Evolutionary conservation across 2,329 filamentous ascomycete species (phyloP).

Genomic region (Allantophomopsis lycopodina): DNA sequence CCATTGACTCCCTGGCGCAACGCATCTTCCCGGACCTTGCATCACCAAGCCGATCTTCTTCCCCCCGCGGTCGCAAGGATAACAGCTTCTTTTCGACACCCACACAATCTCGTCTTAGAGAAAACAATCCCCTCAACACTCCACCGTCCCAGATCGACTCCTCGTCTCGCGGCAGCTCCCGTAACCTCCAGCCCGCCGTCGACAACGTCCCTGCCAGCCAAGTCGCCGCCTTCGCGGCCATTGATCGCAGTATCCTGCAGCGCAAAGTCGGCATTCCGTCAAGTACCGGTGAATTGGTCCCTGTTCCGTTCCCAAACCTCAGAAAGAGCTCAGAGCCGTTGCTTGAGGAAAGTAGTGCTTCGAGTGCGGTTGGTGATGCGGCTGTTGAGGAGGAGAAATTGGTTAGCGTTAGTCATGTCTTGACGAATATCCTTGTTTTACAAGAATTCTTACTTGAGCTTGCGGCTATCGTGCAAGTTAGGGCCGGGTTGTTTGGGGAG

Average conservation of each 20-base stretch:
- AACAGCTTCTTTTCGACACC: too few species aligned
- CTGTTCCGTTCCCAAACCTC: constrained; percentile 29
- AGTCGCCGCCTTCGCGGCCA: constrained; percentile 44
- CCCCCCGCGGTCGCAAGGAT: constrained; percentile 11
- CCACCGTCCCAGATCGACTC: too few species aligned
- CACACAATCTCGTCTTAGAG: too few species aligned
- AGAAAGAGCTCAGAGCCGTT: constrained; percentile 19
- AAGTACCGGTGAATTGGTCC: constrained; percentile 20
- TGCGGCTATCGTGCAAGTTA: constrained; percentile 59
- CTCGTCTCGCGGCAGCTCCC: too few species aligned
- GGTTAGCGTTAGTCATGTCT: constrained; percentile 61
- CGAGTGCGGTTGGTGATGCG: constrained; percentile 6
- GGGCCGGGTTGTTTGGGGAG: constrained; percentile 65
- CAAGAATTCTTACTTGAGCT: constrained; percentile 73
- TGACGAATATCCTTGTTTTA: constrained; percentile 68
- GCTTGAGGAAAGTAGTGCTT: constrained; percentile 4
- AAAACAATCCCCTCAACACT: too few species aligned
- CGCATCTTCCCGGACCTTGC: constrained; percentile 40
- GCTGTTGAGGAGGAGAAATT: constrained; percentile 14
- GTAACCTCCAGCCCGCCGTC: too few species aligned
- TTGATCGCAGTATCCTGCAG: constrained; percentile 47
- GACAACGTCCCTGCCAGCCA: constrained; percentile 25
- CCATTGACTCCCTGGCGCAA: constrained; percentile 47
- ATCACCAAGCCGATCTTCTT: constrained; percentile 15
- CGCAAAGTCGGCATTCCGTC: constrained; percentile 35